Evolutionary conservation across 2,329 filamentous ascomycete genomes (phyloP), one percentile per base, ranked within the genome.

Genomic region (Sodiomyces alkalinus): DNA sequence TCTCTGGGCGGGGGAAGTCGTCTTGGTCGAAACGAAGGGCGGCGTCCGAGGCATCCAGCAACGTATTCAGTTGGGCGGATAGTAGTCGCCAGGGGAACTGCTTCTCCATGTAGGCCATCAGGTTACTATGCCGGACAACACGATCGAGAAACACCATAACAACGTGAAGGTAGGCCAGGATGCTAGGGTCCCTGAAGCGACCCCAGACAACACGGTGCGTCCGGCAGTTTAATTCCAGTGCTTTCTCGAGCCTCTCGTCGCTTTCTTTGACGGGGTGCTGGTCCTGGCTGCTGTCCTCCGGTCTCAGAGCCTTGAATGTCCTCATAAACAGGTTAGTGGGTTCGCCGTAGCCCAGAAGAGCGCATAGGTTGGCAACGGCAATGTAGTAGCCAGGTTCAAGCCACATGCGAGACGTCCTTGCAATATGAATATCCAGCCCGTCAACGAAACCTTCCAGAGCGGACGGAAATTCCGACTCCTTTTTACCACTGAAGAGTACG

Each of bases 151-250:
- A 80, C 0, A 68, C 62, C 16, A 82, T 51, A 4, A 64, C 61
- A 0, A 70, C 61, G 37, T 81, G 74, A 0, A 78, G 41, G 41
- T 70, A 78, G 0, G 74, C 63, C 2, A 79, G 52, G 3, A 70
- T 62, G 34, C 74, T 72, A 3, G 58, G 52, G 24, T 78, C 72
- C 0, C 62, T 64, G 17, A 62, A 56, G 14, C 71, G 58, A 3
- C 49, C 46, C 6, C 74, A 54, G 1, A 67, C 56, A 2, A 68
- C 44, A 3, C 48, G 38, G 21, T 64, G 57, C 0, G 59, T 67
- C 3, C 51, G 43, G 19, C 53, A 49, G 2, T 54, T 51, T 19
- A 75, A 52, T 0, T 39, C 31, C 12, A 51, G 51, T 0, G 58
- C 58, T 4, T 43, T 43, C 2, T 46, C 36, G 15, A 41, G 43